A percentile compares a stretch with the other conserved stretches of the same genome.
Evolutionary conservation across 345 rosid genomes (phyloP).

Genomic region (Abelmoschus esculentus): DNA sequence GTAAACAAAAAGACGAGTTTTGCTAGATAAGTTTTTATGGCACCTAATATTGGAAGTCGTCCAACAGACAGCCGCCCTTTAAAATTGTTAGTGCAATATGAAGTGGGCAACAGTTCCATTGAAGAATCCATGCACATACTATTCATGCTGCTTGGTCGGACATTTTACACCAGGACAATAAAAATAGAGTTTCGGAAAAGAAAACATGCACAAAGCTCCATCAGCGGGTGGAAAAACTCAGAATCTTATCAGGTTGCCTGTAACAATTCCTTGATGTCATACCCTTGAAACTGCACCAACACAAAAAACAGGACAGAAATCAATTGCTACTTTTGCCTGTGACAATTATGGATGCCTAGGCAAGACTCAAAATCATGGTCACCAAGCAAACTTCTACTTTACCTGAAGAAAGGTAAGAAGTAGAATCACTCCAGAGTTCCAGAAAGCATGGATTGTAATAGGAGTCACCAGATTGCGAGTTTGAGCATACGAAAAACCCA

Average conservation of each 20-base stretch:
- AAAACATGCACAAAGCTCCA: not conserved
- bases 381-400: not conserved
- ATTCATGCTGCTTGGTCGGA: not conserved
- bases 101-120: not conserved
- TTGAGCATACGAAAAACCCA: constrained; percentile 84
- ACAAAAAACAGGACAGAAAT: not conserved
- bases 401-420: constrained; percentile 90
- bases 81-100: too few species aligned
- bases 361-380: not conserved
- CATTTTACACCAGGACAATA: not conserved
- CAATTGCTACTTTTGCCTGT: not conserved
- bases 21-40: not conserved
- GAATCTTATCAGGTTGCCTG: constrained; percentile 33
- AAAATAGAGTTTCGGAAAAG: not conserved
- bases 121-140: not conserved
- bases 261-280: constrained; percentile 69
- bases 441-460: constrained; percentile 70
- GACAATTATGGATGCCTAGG: not conserved
- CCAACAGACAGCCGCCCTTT: not conserved
- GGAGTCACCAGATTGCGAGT: constrained; percentile 83
- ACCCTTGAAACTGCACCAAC: constrained; percentile 58
- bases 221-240: not conserved
- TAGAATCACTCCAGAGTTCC: constrained; percentile 84
- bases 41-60: not conserved
- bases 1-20: not conserved